Evolutionary conservation across 371 early-diverging fungal genomes (phyloP).

Genomic region (Mortierella polycephala): DNA sequence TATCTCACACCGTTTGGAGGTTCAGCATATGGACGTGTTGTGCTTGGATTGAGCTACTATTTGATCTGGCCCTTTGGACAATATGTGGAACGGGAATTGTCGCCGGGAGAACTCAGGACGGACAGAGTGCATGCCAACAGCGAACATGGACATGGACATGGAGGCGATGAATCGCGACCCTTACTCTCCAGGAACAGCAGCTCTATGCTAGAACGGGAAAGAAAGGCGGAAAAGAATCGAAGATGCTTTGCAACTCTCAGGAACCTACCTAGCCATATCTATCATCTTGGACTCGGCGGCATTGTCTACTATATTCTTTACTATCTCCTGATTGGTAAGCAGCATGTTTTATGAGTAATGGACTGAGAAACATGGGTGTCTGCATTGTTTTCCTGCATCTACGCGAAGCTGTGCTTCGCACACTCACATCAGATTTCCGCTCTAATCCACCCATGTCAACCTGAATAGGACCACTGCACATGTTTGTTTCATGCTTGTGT

Average conservation of each 20-base stretch:
- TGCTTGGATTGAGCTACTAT: slow-evolving; percentile 77
- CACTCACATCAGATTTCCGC: slow-evolving; percentile 8
- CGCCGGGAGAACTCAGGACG: slow-evolving; percentile 39
- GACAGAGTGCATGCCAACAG: slow-evolving; percentile 8
- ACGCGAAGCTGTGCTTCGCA: background rate
- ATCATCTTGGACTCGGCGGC: slow-evolving; percentile 68
- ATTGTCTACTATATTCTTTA: slow-evolving; percentile 68
- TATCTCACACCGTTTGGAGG: slow-evolving; percentile 65
- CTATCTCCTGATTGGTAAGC: slow-evolving; percentile 62
- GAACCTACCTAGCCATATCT: slow-evolving; percentile 29
- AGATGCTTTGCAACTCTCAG: slow-evolving; percentile 14
- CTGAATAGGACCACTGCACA: slow-evolving; percentile 74
- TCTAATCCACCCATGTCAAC: background rate
- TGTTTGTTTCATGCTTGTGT: slow-evolving; percentile 78
- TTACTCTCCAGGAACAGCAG: slow-evolving; percentile 44
- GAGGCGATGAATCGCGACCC: slow-evolving; percentile 42
- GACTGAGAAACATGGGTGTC: background rate
- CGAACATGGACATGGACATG: slow-evolving; percentile 9
- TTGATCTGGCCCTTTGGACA: slow-evolving; percentile 95
- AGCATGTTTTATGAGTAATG: background rate
- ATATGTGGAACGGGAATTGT: slow-evolving; percentile 75
- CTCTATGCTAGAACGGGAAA: slow-evolving; percentile 39
- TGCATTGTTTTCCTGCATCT: background rate
- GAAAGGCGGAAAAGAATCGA: slow-evolving; percentile 13
- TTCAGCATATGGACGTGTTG: slow-evolving; percentile 64